Conservation (phyloP, 2,329 filamentous ascomycete species). For the Trichoderma sp. region DNA sequence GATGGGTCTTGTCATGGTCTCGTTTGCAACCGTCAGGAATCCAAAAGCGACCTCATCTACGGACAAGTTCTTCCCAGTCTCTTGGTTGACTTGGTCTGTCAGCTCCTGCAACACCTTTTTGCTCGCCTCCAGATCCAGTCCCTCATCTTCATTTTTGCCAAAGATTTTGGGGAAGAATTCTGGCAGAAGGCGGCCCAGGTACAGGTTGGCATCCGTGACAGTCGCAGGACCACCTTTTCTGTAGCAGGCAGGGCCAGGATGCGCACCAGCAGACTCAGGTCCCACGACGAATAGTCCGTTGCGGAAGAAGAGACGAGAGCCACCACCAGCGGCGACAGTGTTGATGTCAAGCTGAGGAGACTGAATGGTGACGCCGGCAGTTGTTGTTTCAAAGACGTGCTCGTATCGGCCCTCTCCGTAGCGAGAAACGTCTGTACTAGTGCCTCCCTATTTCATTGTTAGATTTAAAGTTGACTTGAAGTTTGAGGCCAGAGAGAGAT, state of each 20-base stretch:
- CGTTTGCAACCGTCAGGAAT: conserved; percentile 86
- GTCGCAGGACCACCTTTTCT: conserved; percentile 84
- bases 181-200: conserved; percentile 77
- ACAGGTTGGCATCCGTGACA: conserved; percentile 90
- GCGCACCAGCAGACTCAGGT: conserved; percentile 82
- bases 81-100: conserved; percentile 72
- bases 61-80: conserved; percentile 68
- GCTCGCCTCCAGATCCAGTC: conserved; percentile 73
- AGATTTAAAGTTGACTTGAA: neutral
- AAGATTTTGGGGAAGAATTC: conserved; percentile 97
- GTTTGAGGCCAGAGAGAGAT: neutral
- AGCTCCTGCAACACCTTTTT: conserved; percentile 72
- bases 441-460: conserved; percentile 57
- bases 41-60: conserved; percentile 85
- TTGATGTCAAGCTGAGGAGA: conserved; percentile 93
- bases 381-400: conserved; percentile 92
- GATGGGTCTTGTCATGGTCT: conserved; percentile 88
- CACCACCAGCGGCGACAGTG: conserved; percentile 87
- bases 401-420: conserved; percentile 85
- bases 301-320: conserved; percentile 78
- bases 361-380: conserved; percentile 90
- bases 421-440: conserved; percentile 84
- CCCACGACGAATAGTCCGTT: conserved; percentile 90
- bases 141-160: conserved; percentile 80
- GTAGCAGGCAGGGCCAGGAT: conserved; percentile 88